Evolutionary conservation across 441 rosid species (phyloP).

Genomic region (Populus hybrid): DNA sequence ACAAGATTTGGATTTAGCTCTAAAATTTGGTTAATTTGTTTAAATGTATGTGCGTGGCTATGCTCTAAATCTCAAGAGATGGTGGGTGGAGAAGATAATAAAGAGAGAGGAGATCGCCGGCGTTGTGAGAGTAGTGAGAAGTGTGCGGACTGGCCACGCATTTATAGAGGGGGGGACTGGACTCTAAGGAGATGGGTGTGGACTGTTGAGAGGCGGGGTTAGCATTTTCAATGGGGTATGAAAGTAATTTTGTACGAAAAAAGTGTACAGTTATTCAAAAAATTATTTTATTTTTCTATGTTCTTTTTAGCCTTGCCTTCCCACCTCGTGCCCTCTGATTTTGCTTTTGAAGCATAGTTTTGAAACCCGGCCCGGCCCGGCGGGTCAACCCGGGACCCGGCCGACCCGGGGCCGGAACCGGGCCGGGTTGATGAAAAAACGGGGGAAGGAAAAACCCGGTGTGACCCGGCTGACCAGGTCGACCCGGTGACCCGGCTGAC

Average conservation of each 20-base stretch:
- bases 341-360: not conserved
- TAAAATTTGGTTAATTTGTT: not conserved
- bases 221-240: not conserved
- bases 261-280: not conserved
- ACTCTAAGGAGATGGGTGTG: not conserved
- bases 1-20: not conserved
- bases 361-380: no score
- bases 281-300: not conserved
- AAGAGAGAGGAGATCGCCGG: not conserved
- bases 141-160: not conserved
- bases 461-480: no score
- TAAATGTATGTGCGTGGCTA: not conserved
- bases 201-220: not conserved
- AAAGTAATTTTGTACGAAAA: not conserved
- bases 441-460: no score
- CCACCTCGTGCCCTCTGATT: not conserved
- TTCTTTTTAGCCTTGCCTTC: not conserved
- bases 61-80: not conserved
- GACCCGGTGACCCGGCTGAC: no score
- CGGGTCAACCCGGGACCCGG: no score
- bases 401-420: no score
- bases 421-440: no score
- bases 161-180: slow-evolving; percentile 13
- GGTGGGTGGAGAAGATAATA: not conserved
- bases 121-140: slow-evolving; percentile 11